Evolutionary conservation across 2,329 filamentous ascomycete genomes (phyloP).

Genomic region (Aspergillus oerlinghausenensis): DNA sequence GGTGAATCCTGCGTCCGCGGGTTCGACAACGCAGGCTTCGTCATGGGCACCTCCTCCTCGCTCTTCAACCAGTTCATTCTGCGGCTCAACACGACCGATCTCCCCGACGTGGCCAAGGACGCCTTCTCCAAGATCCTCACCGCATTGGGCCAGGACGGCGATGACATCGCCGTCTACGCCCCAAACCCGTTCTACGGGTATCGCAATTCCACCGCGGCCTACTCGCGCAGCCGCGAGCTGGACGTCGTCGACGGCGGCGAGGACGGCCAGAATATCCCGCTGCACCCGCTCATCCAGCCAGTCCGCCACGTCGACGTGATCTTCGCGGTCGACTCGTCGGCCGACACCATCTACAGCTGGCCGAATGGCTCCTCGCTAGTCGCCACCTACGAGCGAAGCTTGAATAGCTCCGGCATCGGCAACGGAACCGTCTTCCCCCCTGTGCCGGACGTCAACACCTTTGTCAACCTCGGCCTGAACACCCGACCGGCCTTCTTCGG

Average conservation of each 20-base stretch:
- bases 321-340: constrained; percentile 74
- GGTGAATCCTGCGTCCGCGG: constrained; percentile 65
- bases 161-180: constrained; percentile 69
- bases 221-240: constrained; percentile 51
- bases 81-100: constrained; percentile 52
- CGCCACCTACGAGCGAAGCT: constrained; percentile 66
- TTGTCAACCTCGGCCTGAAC: constrained; percentile 73
- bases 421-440: constrained; percentile 69
- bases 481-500: constrained; percentile 74
- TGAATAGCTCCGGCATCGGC: constrained; percentile 49
- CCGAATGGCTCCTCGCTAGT: constrained; percentile 73
- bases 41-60: constrained; percentile 81
- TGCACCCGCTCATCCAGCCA: constrained; percentile 72
- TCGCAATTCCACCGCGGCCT: constrained; percentile 56
- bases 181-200: constrained; percentile 73
- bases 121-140: constrained; percentile 52
- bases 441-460: constrained; percentile 70
- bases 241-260: constrained; percentile 75
- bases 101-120: constrained; percentile 49
- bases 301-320: constrained; percentile 70
- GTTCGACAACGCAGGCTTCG: constrained; percentile 75
- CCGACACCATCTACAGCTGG: constrained; percentile 66
- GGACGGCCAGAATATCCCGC: constrained; percentile 72
- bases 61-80: constrained; percentile 78
- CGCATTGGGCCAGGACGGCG: constrained; percentile 52